Base-by-base conservation (phyloP, 495 filamentous ascomycete species). In the Tuber brumale region DNA sequence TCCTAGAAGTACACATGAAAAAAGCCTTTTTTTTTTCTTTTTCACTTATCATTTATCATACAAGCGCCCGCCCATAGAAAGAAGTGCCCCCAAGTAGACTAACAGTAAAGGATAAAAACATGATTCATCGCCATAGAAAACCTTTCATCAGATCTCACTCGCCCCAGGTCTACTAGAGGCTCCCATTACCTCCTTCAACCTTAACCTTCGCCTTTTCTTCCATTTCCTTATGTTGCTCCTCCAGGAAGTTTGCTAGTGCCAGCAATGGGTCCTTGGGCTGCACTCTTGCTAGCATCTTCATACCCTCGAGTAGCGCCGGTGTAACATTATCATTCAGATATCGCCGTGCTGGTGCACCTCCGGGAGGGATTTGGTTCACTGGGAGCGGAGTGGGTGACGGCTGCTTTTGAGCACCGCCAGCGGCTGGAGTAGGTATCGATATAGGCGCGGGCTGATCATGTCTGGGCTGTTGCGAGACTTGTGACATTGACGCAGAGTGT, bases 261-360 rank as follows among this genome's bases (percentile, higher is more conserved):
- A 91, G 89, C 71, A 99, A 85, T 42, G 95, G 95, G 83, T 97
- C 93, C 46, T 92, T 88, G 0, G 96, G 95, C 83, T 94, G 92
- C 71, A 94, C 91, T 76, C 89, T 90, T 4, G 92, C 93, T 48
- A 99, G 79, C 79, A 88, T 85, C 87, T 97, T 98, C 94, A 99
- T 94, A 10, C 93, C 95, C 80, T 97, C 94, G 46, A 99, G 83
- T 77, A 99, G 82, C 73, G 91, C 89, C 12, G 91, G 91, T 23
- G 94, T 95, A 74, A 99, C 89, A 82, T 94, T 94, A 82, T 90
- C 87, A 80, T 98, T 98, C 83, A 99, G 85, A 85, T 97, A 99
- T 76, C 92, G 90, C 45, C 95, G 88, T 4, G 93, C 92, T 7
- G 94, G 93, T 1, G 93, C 93, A 61, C 95, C 95, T 80, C 97